Base-by-base conservation (phyloP, 2,329 filamentous ascomycete species). In the Chrysoporthe cubensis region DNA sequence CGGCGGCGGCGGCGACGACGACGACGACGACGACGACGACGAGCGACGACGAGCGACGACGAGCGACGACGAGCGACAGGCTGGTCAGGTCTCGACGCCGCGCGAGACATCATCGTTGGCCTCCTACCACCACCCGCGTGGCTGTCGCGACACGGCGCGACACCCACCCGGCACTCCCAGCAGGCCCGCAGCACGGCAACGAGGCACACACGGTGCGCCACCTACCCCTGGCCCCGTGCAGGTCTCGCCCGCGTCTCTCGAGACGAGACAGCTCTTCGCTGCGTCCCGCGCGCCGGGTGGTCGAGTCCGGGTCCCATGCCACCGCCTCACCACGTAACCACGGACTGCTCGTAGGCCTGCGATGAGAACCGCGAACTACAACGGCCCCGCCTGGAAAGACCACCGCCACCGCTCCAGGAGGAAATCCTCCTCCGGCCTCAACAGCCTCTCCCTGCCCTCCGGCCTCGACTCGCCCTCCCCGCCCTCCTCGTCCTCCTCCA, bases 341-440 rank as follows among this genome's bases (percentile, higher is more conserved):
- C 54, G 16, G 54, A 57, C 54, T 11, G 54, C 7, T 7, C 54
- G 34, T 13, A 37, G 54, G 16, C 54, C n/a, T 42, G 56, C 62
- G 34, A 64, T 64, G 62, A 56, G 62, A 56, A 50, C 37, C 40
- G 62, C 40, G 48, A 50, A 64, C 48, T 61, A 34, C 60, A 37
- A 66, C 48, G 60, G 26, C 61, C 50, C n/a, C 57, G 50, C 50
- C 11, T 54, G 62, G 32, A 43, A 37, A 44, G 62, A 56, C 21
- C 56, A 61, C 44, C 66, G 58, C 21, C 64, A 54, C 34, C 59
- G 44, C 14, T 62, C 61, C n/a, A 40, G 60, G 9, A 66, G 21
- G 34, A 57, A 64, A 42, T 58, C 65, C 42, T 63, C 63, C 1
- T 65, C 62, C 5, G 62, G 66, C 8, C 42, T 50, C 59, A 61